Evolutionary conservation across 768 basidiomycete genomes (phyloP).

Genomic region (Tylopilus balloui): DNA sequence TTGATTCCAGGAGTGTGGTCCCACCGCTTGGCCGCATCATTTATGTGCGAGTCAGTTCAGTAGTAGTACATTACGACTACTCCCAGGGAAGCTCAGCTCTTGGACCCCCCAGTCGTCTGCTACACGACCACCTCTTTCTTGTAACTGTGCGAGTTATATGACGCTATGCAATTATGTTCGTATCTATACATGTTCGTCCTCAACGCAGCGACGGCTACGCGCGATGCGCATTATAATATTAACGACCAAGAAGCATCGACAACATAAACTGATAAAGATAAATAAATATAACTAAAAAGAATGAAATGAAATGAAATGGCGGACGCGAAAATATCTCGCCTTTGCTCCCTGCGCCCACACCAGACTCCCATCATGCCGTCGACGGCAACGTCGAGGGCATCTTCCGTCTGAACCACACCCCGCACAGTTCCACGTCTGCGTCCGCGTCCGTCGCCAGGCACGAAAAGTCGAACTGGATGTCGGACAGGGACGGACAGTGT

Average conservation of each 20-base stretch:
- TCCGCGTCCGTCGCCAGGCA: slow-evolving; percentile 23
- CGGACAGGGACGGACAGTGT: slow-evolving; percentile 22
- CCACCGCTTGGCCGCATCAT: too few relatives aligned
- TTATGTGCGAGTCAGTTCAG: too few relatives aligned
- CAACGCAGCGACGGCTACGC: background rate
- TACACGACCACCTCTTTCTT: too few relatives aligned
- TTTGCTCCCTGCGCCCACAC: too few relatives aligned
- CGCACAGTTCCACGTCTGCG: slow-evolving; percentile 27
- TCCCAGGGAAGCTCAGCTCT: too few relatives aligned
- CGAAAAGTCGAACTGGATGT: slow-evolving; percentile 31
- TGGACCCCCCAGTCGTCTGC: too few relatives aligned
- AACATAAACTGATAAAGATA: background rate
- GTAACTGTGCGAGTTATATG: background rate
- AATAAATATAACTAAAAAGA: background rate
- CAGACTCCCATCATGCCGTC: too few relatives aligned
- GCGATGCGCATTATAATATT: too few relatives aligned
- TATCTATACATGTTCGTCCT: background rate
- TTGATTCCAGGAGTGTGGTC: background rate
- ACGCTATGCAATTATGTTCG: background rate
- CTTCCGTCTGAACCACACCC: slow-evolving; percentile 30
- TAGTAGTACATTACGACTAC: too few relatives aligned
- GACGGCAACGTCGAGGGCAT: slow-evolving; percentile 1
- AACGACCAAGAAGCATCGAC: too few relatives aligned
- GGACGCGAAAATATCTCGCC: too few relatives aligned
- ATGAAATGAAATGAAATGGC: too few relatives aligned